A percentile compares a stretch with the other conserved stretches of the same genome.
Evolutionary conservation across 1,284 basidiomycete species (phyloP).

Genomic region (Peniophora sp.): DNA sequence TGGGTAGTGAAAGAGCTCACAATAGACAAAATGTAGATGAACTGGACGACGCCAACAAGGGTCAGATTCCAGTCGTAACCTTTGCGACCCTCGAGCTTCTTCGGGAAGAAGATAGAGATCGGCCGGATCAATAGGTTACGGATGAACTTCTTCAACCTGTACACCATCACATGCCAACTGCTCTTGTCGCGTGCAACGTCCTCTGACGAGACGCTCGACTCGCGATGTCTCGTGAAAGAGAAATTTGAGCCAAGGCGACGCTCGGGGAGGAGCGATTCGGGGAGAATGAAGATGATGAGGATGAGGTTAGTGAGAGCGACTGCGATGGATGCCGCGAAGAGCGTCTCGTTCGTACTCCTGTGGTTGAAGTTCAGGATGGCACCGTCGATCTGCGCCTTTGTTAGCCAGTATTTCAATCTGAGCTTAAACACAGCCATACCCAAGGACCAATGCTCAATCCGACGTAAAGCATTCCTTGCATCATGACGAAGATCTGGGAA

Average conservation of each 20-base stretch:
- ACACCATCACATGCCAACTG: background rate
- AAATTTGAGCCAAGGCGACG: constrained; percentile 4
- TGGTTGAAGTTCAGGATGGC: constrained; percentile 7
- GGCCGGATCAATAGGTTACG: constrained; percentile 26
- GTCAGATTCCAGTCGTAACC: constrained; percentile 37
- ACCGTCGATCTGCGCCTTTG: constrained; percentile 10
- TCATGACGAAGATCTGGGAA: constrained; percentile 40
- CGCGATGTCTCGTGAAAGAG: too few relatives aligned
- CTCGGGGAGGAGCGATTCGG: constrained; percentile 30
- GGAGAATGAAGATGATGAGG: constrained; percentile 35
- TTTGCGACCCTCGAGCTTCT: constrained; percentile 8
- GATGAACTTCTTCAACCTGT: constrained; percentile 1
- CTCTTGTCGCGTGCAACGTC: constrained; percentile 2
- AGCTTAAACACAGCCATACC: constrained; percentile 29
- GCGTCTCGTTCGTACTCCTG: constrained; percentile 7
- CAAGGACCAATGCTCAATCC: constrained; percentile 42
- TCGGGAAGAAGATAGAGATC: constrained; percentile 39
- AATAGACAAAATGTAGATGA: constrained; percentile 41
- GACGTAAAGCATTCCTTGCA: constrained; percentile 45
- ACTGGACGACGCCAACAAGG: constrained; percentile 33
- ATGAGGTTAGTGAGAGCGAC: constrained; percentile 16
- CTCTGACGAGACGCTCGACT: background rate
- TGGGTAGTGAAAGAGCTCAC: constrained; percentile 20
- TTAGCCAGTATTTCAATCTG: constrained; percentile 14
- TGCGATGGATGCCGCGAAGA: constrained; percentile 10